Base-by-base conservation (phyloP, 768 basidiomycete genomes). In the Mycena vitilis region DNA sequence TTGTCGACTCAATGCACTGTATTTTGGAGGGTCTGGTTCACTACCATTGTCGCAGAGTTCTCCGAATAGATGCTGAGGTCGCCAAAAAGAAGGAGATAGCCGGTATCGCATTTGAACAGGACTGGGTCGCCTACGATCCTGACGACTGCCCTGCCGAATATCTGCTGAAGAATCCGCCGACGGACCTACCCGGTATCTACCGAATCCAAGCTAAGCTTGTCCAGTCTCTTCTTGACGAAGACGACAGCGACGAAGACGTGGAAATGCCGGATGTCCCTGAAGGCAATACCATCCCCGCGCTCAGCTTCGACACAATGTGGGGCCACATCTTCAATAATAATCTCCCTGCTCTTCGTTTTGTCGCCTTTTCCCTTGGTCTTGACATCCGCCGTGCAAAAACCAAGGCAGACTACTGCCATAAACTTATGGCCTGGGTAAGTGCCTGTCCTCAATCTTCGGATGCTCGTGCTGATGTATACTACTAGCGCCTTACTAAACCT, bases 1-100 rank as follows among this genome's bases (percentile, higher is more conserved):
- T 78, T 25, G 69, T 79, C 42, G 76, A 80, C 60, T 70, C 75
- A 7, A 80, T 81, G 79, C 80, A 81, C 62, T 74, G 71, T 53
- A 63, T 80, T 20, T 67, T 74, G 18, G 69, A 76, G 34, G 74
- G 76, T 62, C 51, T 73, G 13, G 48, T 74, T 22, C 53, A 73
- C 30, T 59, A 68, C 30, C 75, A 75, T 56, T 72, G 61, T 48
- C 63, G 60, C 37, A 34, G 67, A 47, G 70, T 74, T 36, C 73
- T 71, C 51, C 64, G 70, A 30, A 73, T 74, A 6, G 68, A 71
- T 44, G 44, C 61, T 20, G 56, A 67, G 51, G 37, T 61, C 23
- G 60, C 69, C 52, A 70, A 65, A 56, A 65, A 63, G 63, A 69
- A 59, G 51, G 68, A 52, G 42, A 53, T 55, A 22, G 40, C 8